Evolutionary conservation across 1,284 basidiomycete genomes (phyloP), one percentile per base, ranked within the genome.

Genomic region (Exobasidium rhododendri): DNA sequence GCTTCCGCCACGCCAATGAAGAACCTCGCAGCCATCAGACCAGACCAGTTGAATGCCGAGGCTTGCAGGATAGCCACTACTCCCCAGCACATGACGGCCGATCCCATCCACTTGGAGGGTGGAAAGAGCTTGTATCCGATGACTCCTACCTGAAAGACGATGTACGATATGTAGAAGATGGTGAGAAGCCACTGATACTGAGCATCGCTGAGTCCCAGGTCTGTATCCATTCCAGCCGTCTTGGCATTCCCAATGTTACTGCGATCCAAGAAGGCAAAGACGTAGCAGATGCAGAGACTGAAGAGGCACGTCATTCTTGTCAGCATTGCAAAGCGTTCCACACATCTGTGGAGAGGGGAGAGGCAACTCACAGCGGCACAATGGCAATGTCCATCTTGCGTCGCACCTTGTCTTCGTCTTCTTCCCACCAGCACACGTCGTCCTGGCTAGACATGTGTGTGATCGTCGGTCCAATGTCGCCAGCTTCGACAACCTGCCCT

Each of bases 151-250:
- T 73, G 70, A 20, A 73, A 75, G 20, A 70, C 26, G 29, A 68
- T 66, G 61, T 78, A 78, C n/a, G 63, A 64, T 28, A 78, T 69
- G 67, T 62, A 68, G 31, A 66, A 69, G 53, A 71, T 68, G 11
- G 72, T 78, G 1, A 76, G 51, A 0, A 79, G 68, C 68, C 69
- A 71, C n/a, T 75, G 68, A 51, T 67, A 79, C 46, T 78, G 65
- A 6, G 56, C 40, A 35, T 71, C 66, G 5, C 57, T 63, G 53
- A 78, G 65, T 40, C 44, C 4, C 4, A 79, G 62, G 5, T 68
- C 54, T 20, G 49, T 56, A 4, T 52, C 43, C 72, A 78, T 73
- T 6, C 72, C 74, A 0, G 73, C 68, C 0, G 64, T 67, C 43
- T 74, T 72, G 14, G 73, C 69, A 46, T 75, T 75, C 62, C 73